Conservation (phyloP, 352 stramenopile genomes). For the Globisporangium megalacanthum region DNA sequence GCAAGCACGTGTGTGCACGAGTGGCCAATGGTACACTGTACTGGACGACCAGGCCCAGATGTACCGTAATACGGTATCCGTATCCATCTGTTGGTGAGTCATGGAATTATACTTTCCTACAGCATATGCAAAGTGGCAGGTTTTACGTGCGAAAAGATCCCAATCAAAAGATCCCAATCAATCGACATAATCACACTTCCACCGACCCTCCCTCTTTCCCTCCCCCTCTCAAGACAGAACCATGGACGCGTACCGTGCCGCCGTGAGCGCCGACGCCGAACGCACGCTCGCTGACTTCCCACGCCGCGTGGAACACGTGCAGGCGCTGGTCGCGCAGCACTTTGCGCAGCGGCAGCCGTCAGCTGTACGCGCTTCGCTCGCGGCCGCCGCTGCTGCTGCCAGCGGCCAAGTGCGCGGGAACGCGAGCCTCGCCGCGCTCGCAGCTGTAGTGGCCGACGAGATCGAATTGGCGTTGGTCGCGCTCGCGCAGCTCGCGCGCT, state of each 20-base stretch:
- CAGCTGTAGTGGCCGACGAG: slow-evolving; percentile 44
- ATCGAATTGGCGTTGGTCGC: slow-evolving; percentile 37
- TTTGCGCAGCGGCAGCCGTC: slow-evolving; percentile 38
- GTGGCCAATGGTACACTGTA: too few species aligned
- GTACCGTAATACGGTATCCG: too few species aligned
- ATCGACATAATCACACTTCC: too few species aligned
- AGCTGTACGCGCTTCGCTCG: slow-evolving; percentile 28
- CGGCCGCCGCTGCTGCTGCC: slow-evolving; percentile 17
- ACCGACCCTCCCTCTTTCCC: background rate
- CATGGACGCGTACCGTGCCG: slow-evolving; percentile 54
- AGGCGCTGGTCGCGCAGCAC: slow-evolving; percentile 41
- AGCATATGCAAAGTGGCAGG: too few species aligned
- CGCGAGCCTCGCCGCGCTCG: slow-evolving; percentile 31
- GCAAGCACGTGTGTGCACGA: too few species aligned
- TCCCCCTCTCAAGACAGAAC: background rate
- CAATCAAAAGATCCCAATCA: background rate
- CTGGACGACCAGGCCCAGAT: too few species aligned
- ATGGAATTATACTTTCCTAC: too few species aligned
- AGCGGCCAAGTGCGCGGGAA: slow-evolving; percentile 32
- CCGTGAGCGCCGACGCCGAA: slow-evolving; percentile 31
- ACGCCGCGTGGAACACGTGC: slow-evolving; percentile 34
- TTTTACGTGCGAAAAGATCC: background rate
- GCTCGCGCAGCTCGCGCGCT: slow-evolving; percentile 54
- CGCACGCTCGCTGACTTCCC: slow-evolving; percentile 42
- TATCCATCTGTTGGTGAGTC: too few species aligned